Evolutionary conservation across 1,284 basidiomycete species (phyloP).

Genomic region (Takashimella koratensis): DNA sequence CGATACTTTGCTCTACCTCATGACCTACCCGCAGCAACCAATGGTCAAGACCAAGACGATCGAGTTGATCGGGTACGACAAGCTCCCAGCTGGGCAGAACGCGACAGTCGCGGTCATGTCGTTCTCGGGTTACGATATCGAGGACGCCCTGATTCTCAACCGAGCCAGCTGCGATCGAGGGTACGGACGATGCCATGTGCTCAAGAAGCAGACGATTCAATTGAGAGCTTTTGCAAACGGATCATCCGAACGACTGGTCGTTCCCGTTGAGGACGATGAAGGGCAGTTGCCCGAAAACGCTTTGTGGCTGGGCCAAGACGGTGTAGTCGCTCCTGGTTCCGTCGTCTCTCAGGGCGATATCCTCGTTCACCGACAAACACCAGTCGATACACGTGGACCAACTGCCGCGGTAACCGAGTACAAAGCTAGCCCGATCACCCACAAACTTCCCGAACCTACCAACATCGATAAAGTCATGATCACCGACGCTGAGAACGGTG

Average conservation of each 20-base stretch:
- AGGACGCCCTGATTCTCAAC: constrained; percentile 96
- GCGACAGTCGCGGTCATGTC: constrained; percentile 99
- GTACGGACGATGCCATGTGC: constrained; percentile 94
- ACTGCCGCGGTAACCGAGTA: constrained; percentile 58
- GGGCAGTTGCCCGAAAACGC: constrained; percentile 61
- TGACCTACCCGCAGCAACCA: constrained; percentile 98
- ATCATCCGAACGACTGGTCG: constrained; percentile 80
- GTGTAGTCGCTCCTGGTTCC: constrained; percentile 91
- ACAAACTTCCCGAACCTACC: constrained; percentile 88
- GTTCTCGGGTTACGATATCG: constrained; percentile 98
- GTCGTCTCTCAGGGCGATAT: constrained; percentile 89
- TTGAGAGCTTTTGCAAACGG: constrained; percentile 97
- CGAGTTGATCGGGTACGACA: constrained; percentile 94
- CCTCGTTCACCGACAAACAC: constrained; percentile 95
- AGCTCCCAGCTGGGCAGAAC: constrained; percentile 95
- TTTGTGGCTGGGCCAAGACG: constrained; percentile 91
- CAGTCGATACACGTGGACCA: constrained; percentile 66
- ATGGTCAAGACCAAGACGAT: constrained; percentile 99
- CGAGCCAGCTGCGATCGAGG: constrained; percentile 93
- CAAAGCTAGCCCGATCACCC: constrained; percentile 82
- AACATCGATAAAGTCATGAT: constrained; percentile 98
- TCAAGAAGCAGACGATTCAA: constrained; percentile 91
- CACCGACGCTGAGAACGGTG: constrained; percentile 88
- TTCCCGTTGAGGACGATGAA: constrained; percentile 70
- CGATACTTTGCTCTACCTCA: constrained; percentile 96